phyloP scores from a whole-genome alignment of 805 yeast genomes.

The Deakozyma indianensis region DNA sequence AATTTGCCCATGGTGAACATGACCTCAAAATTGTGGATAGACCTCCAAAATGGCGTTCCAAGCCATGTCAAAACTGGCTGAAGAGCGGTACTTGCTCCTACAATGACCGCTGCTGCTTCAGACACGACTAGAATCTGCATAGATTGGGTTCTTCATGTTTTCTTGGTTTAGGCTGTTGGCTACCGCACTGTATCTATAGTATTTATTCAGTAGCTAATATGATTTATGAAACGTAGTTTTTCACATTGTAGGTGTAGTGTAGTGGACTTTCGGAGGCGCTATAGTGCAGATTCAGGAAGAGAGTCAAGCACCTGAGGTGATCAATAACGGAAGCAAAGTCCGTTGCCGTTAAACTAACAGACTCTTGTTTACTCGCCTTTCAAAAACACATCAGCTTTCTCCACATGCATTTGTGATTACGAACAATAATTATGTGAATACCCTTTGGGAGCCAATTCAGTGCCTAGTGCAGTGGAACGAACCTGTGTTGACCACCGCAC shows the following conservation, averaged over 20 bases:
- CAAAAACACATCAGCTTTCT: too few relatives aligned
- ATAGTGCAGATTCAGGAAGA: too few relatives aligned
- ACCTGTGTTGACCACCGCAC: not conserved
- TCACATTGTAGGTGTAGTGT: too few relatives aligned
- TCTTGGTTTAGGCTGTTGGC: not conserved
- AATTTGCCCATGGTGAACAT: constrained; percentile 79
- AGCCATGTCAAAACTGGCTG: constrained; percentile 81
- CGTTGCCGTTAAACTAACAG: too few relatives aligned
- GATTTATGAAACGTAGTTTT: not conserved
- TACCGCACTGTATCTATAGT: constrained; percentile 2
- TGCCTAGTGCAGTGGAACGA: too few relatives aligned
- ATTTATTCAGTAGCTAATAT: constrained; percentile 2
- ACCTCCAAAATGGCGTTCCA: constrained; percentile 77
- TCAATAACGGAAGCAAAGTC: too few relatives aligned
- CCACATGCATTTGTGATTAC: too few relatives aligned
- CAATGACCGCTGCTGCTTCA: constrained; percentile 85
- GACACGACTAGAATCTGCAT: constrained; percentile 31
- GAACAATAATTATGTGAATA: too few relatives aligned
- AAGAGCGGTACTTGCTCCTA: constrained; percentile 73
- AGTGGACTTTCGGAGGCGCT: too few relatives aligned
- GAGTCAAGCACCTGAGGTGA: too few relatives aligned
- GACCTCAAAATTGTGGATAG: constrained; percentile 63
- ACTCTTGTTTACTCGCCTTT: too few relatives aligned
- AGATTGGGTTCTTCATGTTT: not conserved
- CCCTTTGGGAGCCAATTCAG: too few relatives aligned